Conservation (phyloP, 306 rosid species). For the Lathyrus tuberosus region DNA sequence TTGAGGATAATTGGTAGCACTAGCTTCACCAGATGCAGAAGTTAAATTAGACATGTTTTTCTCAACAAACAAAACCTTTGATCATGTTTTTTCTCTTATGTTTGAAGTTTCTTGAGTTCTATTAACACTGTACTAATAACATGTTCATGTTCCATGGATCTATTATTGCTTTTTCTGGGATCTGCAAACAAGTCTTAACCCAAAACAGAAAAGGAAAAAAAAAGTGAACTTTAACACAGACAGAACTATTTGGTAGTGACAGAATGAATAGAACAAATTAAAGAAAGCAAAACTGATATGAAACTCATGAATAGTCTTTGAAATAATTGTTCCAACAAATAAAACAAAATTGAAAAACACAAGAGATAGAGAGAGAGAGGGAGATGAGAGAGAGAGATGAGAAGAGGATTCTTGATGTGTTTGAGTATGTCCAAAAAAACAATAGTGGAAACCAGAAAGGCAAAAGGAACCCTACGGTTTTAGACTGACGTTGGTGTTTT, state of each 20-base stretch:
- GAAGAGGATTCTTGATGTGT: constrained; percentile 41
- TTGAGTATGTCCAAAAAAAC: constrained; percentile 50
- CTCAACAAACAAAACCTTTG: constrained; percentile 43
- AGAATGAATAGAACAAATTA: constrained; percentile 30
- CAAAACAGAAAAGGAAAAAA: constrained; percentile 33
- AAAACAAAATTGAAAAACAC: constrained; percentile 16
- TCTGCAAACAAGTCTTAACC: constrained; percentile 43
- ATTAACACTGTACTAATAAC: constrained; percentile 30
- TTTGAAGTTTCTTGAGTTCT: constrained; percentile 34
- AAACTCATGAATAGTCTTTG: constrained; percentile 38
- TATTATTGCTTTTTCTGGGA: constrained; percentile 44
- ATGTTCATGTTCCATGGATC: constrained; percentile 52
- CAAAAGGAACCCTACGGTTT: constrained; percentile 57
- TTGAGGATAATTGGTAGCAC: constrained; percentile 51
- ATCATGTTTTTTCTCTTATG: constrained; percentile 31
- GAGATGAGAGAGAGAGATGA: constrained; percentile 27
- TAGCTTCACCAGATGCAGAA: constrained; percentile 88
- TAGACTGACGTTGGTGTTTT: constrained; percentile 82
- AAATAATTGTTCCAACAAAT: constrained; percentile 31
- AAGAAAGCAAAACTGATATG: constrained; percentile 35
- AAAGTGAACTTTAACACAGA: constrained; percentile 29
- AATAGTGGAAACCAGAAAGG: constrained; percentile 39
- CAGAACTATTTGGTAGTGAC: constrained; percentile 14
- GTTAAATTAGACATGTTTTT: constrained; percentile 91
- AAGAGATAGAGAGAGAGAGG: constrained; percentile 38